Conservation (phyloP, 192 early-diverging fungal genomes). For the Cladochytrium replicatum region DNA sequence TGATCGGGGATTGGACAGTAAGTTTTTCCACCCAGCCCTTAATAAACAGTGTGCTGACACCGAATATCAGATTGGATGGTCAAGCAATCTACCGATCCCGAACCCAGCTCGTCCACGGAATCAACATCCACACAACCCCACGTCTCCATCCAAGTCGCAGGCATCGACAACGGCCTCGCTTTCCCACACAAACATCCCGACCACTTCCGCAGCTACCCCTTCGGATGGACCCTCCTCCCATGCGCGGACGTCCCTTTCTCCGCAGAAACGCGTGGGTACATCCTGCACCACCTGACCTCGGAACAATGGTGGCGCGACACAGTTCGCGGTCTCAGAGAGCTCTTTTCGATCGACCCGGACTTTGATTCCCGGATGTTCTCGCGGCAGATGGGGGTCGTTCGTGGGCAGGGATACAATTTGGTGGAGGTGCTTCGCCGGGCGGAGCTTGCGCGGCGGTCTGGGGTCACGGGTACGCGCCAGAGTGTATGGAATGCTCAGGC, state of each 20-base stretch:
- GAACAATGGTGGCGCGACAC: conserved; percentile 73
- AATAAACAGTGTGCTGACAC: no score
- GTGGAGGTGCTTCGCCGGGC: conserved; percentile 51
- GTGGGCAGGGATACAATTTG: conserved; percentile 81
- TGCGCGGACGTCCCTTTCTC: conserved; percentile 59
- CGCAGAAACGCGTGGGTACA: conserved; percentile 49
- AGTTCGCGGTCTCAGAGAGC: conserved; percentile 46
- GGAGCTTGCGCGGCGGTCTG: conserved; percentile 23
- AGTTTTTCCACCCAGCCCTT: no score
- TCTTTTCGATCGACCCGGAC: conserved; percentile 65
- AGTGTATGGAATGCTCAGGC: conserved; percentile 3
- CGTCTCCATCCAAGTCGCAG: conserved; percentile 56
- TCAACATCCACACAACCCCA: conserved; percentile 4
- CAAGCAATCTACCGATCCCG: conserved; percentile 28
- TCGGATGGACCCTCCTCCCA: conserved; percentile 75
- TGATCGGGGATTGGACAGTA: conserved; percentile 49
- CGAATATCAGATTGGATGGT: conserved; percentile 99
- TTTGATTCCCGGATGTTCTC: conserved; percentile 75
- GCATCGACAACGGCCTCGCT: conserved; percentile 90
- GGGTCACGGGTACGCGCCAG: not conserved
- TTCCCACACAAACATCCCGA: conserved; percentile 91
- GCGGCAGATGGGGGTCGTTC: conserved; percentile 70
- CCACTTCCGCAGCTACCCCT: conserved; percentile 78
- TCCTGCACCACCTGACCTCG: conserved; percentile 58
- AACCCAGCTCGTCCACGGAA: conserved; percentile 3